Conservation (phyloP, 306 rosid species). For the Cucurbita pepo region DNA sequence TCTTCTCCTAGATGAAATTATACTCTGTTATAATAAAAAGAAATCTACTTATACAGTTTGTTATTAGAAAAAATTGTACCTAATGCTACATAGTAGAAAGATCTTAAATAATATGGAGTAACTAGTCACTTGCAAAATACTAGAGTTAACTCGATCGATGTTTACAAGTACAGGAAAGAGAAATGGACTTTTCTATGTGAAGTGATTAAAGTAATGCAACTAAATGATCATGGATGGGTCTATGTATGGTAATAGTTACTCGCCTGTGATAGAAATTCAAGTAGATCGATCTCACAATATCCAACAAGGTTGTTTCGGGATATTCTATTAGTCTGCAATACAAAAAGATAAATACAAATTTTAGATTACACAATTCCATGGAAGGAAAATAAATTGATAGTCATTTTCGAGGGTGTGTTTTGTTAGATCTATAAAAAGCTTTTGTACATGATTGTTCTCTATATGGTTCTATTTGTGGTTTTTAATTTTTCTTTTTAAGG, state of each 20-base stretch:
- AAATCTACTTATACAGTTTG: neutral
- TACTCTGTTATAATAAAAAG: neutral
- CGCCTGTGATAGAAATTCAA: constrained; percentile 65
- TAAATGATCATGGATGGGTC: neutral
- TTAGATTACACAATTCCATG: neutral
- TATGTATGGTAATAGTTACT: constrained; percentile 12
- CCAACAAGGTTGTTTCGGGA: constrained; percentile 71
- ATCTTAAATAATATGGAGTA: neutral
- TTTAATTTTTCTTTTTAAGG: too few relatives aligned
- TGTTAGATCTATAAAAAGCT: too few relatives aligned
- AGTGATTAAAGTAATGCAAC: neutral
- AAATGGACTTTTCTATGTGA: neutral
- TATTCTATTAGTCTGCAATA: constrained; percentile 67
- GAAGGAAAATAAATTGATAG: neutral
- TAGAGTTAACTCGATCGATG: neutral
- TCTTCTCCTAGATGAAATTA: neutral
- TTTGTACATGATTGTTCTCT: too few relatives aligned
- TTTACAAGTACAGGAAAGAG: neutral
- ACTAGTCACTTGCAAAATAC: neutral
- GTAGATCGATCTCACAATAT: constrained; percentile 78
- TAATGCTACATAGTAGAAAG: neutral
- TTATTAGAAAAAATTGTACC: neutral
- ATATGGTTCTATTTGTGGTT: too few relatives aligned
- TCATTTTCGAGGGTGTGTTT: too few relatives aligned
- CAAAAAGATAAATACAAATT: neutral